Conservation (phyloP, 2,329 filamentous ascomycete species). For the Plenodomus lindquistii region DNA sequence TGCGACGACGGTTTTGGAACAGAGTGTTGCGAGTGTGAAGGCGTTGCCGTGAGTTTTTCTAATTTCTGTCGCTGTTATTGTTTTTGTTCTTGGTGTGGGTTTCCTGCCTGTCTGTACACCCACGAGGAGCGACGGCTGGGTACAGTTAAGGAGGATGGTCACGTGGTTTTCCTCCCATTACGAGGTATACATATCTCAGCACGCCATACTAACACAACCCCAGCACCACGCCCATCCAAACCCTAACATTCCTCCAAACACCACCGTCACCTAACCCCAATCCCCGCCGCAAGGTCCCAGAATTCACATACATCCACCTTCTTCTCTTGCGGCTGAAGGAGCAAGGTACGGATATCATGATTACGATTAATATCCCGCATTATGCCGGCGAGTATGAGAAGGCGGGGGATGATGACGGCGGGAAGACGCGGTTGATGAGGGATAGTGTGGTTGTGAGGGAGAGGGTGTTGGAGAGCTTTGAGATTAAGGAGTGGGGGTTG, state of each 20-base stretch:
- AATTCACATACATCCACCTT: conserved; percentile 75
- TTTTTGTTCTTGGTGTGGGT: too few relatives aligned
- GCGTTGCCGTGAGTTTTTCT: conserved; percentile 45
- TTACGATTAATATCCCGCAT: conserved; percentile 87
- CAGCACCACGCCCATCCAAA: conserved; percentile 63
- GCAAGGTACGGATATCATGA: conserved; percentile 77
- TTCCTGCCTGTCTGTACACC: too few relatives aligned
- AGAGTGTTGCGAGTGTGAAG: conserved; percentile 31
- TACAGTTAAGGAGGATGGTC: too few relatives aligned
- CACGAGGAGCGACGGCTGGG: too few relatives aligned
- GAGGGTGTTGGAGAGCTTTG: conserved; percentile 72
- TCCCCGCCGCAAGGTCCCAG: conserved; percentile 42
- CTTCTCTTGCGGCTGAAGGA: conserved; percentile 76
- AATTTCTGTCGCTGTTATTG: too few relatives aligned
- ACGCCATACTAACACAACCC: conserved; percentile 1
- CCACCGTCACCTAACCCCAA: conserved; percentile 41
- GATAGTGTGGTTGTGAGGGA: conserved; percentile 65
- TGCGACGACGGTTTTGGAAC: conserved; percentile 39
- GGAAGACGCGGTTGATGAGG: conserved; percentile 61
- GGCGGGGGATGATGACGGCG: conserved; percentile 63
- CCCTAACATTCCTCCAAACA: conserved; percentile 64
- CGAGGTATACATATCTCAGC: not conserved
- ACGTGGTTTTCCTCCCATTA: not conserved
- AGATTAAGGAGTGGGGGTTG: conserved; percentile 78
- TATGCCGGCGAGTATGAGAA: conserved; percentile 73